These are phyloP conservation scores for Verbascum thapsus DNA, from an alignment of 257 asterid genomes.

Conservation along the genomic window DNA sequence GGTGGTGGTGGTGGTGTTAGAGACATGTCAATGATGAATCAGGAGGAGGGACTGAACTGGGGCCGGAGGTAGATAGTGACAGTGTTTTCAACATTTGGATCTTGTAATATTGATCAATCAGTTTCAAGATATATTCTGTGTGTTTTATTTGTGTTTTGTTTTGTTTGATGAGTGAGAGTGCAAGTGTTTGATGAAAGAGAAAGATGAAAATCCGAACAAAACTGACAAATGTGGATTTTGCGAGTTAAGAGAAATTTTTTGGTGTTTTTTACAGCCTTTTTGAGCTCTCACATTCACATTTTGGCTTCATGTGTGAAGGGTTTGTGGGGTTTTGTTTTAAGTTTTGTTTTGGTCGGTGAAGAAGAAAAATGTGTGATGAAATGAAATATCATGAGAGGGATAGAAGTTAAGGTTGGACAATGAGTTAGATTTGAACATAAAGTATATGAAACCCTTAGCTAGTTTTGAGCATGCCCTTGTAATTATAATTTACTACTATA, in stretches of 20 bases:
- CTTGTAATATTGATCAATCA: conserved; percentile 43
- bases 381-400: too few species aligned
- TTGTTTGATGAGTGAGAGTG: conserved; percentile 41
- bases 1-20: conserved; percentile 30
- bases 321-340: neutral
- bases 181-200: conserved; percentile 37
- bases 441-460: too few species aligned
- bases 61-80: conserved; percentile 49
- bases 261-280: conserved; percentile 40
- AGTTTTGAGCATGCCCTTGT: too few species aligned
- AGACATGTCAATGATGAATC: conserved; percentile 39
- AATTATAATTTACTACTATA: too few species aligned
- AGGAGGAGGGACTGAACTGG: conserved; percentile 50
- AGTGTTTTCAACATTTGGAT: conserved; percentile 25
- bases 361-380: too few species aligned
- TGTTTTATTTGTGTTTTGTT: conserved; percentile 18
- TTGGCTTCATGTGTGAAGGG: conserved; percentile 22
- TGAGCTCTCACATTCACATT: conserved; percentile 40
- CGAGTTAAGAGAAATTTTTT: conserved; percentile 32
- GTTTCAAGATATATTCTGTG: conserved; percentile 46
- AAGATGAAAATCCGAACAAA: conserved; percentile 37
- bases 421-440: too few species aligned
- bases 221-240: conserved; percentile 50
- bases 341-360: too few species aligned
- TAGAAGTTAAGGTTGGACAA: too few species aligned